Evolutionary conservation across 1,139 yeast genomes (phyloP).

Genomic region (Debaryomyces singareniensis): DNA sequence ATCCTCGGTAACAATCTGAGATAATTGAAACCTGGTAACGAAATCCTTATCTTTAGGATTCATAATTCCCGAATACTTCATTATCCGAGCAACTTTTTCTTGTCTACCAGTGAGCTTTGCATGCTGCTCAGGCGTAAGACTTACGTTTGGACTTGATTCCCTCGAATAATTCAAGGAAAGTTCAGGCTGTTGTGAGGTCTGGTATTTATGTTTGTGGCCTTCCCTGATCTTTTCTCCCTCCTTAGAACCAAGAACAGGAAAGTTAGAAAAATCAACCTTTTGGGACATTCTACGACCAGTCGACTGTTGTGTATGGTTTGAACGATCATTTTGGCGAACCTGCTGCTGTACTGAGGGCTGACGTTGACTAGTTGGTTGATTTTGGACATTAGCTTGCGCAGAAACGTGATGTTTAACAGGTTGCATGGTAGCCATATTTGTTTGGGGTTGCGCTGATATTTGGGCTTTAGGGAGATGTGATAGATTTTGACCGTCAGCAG

Average conservation of each 20-base stretch:
- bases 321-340: not conserved
- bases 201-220: slow-evolving; percentile 5
- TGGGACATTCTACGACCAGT: slow-evolving; percentile 4
- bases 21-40: slow-evolving; percentile 87
- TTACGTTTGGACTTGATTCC: slow-evolving; percentile 4
- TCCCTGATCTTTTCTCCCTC: slow-evolving; percentile 1
- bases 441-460: slow-evolving; percentile 10
- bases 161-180: not conserved
- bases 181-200: slow-evolving; percentile 16
- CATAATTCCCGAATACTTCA: slow-evolving; percentile 89
- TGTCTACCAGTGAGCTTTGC: slow-evolving; percentile 63
- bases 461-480: too few relatives aligned
- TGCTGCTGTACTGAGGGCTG: slow-evolving; percentile 5
- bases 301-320: not conserved
- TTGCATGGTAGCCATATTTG: too few relatives aligned
- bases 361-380: slow-evolving; percentile 7
- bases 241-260: slow-evolving; percentile 47
- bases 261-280: slow-evolving; percentile 39
- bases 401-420: too few relatives aligned
- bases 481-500: not conserved
- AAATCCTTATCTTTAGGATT: slow-evolving; percentile 95
- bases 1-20: slow-evolving; percentile 94
- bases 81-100: slow-evolving; percentile 71
- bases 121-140: slow-evolving; percentile 41
- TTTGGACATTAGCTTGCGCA: slow-evolving; percentile 12